Conservation (phyloP, 768 basidiomycete species). For the Phanerochaete carnosa region DNA sequence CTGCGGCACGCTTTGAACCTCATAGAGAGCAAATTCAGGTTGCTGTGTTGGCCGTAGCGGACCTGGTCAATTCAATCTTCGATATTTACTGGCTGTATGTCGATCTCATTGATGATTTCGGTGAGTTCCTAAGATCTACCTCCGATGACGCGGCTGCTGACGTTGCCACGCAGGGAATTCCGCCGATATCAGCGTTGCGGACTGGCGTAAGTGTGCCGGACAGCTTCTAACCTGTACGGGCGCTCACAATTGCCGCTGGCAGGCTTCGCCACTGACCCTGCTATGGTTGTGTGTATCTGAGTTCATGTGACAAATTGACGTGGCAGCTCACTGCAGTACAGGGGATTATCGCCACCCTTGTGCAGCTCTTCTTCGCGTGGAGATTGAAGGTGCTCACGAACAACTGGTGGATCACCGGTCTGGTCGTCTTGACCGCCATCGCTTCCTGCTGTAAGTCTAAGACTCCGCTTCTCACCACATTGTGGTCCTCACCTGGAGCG, state of each 20-base stretch:
- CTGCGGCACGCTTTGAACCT: background rate
- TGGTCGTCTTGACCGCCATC: constrained; percentile 15
- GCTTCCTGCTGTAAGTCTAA: constrained; percentile 10
- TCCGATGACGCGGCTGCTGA: background rate
- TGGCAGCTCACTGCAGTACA: background rate
- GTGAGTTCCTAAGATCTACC: background rate
- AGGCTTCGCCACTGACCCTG: constrained; percentile 17
- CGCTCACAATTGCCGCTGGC: background rate
- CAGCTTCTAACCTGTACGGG: background rate
- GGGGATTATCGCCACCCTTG: constrained; percentile 20
- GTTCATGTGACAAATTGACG: background rate
- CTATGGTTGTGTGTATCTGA: constrained; percentile 12
- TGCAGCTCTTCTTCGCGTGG: constrained; percentile 25
- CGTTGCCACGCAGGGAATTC: background rate
- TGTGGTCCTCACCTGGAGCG: background rate
- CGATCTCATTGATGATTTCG: constrained; percentile 17
- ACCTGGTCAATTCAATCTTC: constrained; percentile 19
- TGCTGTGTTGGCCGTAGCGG: constrained; percentile 14
- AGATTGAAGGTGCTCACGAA: constrained; percentile 17
- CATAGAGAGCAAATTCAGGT: constrained; percentile 17
- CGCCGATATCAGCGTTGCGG: background rate
- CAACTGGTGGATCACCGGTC: constrained; percentile 10
- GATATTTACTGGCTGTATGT: constrained; percentile 19
- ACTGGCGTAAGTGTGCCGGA: constrained; percentile 9
- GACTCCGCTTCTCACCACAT: background rate